A percentile compares a stretch with the other conserved stretches of the same genome.
Evolutionary conservation across 768 basidiomycete species (phyloP).

Genomic region (Psilocybe azurescens): DNA sequence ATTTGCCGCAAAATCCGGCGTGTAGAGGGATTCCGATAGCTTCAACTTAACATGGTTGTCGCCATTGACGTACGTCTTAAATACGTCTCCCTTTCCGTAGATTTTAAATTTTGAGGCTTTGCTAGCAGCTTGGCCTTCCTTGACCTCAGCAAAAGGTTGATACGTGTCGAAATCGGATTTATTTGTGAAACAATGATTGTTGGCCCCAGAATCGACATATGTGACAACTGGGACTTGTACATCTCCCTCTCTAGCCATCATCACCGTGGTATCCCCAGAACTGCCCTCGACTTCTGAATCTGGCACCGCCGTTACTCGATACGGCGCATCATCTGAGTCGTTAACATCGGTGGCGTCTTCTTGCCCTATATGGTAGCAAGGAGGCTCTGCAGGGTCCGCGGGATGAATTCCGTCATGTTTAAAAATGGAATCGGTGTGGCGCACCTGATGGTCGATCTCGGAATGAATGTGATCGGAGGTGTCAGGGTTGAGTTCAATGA

Average conservation of each 20-base stretch:
- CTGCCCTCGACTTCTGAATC: slow-evolving; percentile 15
- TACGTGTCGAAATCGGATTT: slow-evolving; percentile 15
- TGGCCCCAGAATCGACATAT: slow-evolving; percentile 27
- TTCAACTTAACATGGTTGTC: slow-evolving; percentile 18
- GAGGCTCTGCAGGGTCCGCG: no score
- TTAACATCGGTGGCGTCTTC: no score
- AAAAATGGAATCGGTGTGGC: no score
- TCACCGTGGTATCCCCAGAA: background rate
- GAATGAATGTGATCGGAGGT: no score
- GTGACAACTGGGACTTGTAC: background rate
- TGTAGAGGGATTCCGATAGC: slow-evolving; percentile 29
- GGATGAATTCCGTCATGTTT: no score
- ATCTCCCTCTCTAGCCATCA: background rate
- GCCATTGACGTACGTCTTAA: slow-evolving; percentile 8
- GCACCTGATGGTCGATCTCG: no score
- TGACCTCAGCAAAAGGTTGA: no score
- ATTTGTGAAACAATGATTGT: slow-evolving; percentile 29
- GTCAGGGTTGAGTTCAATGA: no score
- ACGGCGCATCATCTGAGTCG: slow-evolving; percentile 8
- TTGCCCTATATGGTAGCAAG: no score
- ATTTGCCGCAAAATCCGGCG: slow-evolving; percentile 30
- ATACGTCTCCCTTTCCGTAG: slow-evolving; percentile 25
- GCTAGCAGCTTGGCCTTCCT: no score
- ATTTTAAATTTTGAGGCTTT: slow-evolving; percentile 18
- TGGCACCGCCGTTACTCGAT: background rate